Evolutionary conservation across 345 rosid species (phyloP).

Genomic region (Populus ilicifolia): DNA sequence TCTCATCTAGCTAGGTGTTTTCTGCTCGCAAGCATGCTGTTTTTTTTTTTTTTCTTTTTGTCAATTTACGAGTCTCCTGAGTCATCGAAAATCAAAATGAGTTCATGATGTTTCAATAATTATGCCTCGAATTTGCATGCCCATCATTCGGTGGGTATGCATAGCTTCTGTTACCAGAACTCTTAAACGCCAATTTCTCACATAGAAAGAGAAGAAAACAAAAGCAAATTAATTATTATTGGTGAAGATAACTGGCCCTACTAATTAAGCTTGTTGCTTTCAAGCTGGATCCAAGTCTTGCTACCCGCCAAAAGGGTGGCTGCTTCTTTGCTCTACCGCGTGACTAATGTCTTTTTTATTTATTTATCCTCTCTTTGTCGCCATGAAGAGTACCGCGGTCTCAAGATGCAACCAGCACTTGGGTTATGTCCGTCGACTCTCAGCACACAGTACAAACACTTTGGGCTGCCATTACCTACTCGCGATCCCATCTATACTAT

Average conservation of each 20-base stretch:
- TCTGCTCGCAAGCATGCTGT: too few relatives aligned
- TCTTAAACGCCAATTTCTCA: neutral
- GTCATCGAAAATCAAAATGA: too few relatives aligned
- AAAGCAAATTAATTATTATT: neutral
- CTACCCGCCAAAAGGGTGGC: slow-evolving; percentile 18
- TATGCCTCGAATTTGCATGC: neutral
- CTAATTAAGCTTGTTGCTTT: slow-evolving; percentile 27
- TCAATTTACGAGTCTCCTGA: too few relatives aligned
- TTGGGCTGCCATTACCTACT: slow-evolving; percentile 13
- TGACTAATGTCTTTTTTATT: neutral
- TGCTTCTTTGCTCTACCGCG: slow-evolving; percentile 6
- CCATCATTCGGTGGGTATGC: neutral
- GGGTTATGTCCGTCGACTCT: too few relatives aligned
- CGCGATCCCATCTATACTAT: neutral
- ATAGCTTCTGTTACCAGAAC: neutral
- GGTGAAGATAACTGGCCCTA: neutral
- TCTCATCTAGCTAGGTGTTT: too few relatives aligned
- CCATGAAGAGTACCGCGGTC: neutral
- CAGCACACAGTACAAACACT: neutral
- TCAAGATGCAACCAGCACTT: slow-evolving; percentile 21
- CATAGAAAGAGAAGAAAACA: neutral
- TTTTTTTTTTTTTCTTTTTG: too few relatives aligned
- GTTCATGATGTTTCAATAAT: neutral
- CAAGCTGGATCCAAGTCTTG: slow-evolving; percentile 24
- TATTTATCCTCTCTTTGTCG: neutral